Evolutionary conservation across 805 yeast species (phyloP).

Genomic region (Vanderwaltozyma polyspora): DNA sequence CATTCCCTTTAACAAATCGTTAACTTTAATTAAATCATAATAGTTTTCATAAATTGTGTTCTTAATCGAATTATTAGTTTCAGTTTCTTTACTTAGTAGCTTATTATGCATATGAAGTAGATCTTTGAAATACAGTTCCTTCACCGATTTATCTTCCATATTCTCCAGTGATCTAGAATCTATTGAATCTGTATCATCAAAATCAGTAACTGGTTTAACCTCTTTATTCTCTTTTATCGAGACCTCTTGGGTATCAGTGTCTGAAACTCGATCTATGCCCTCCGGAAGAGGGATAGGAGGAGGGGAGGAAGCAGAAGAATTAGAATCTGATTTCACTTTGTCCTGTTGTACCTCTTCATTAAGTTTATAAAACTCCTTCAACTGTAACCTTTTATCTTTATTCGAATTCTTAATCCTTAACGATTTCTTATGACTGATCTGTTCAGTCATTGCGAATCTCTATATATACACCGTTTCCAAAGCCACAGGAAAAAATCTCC

Average conservation of each 20-base stretch:
- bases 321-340: no score
- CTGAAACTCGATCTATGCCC: no score
- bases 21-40: conserved; percentile 59
- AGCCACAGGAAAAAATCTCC: no score
- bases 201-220: neutral
- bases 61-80: conserved; percentile 38
- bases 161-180: neutral
- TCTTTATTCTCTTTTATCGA: neutral
- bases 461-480: neutral
- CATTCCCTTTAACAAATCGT: conserved; percentile 34
- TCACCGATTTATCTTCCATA: conserved; percentile 6
- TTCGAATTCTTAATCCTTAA: conserved; percentile 12
- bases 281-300: no score
- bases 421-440: conserved; percentile 24
- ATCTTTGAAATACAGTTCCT: conserved; percentile 12
- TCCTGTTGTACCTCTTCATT: conserved; percentile 2
- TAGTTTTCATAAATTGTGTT: conserved; percentile 67
- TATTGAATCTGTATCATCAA: neutral
- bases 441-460: conserved; percentile 18
- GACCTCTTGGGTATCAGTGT: no score
- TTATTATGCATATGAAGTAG: conserved; percentile 20
- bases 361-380: conserved; percentile 20
- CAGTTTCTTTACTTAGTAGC: conserved; percentile 21
- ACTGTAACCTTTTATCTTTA: conserved; percentile 15
- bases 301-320: no score